Conservation (phyloP, 73 alveolate genomes). For the Uronychia binucleata region DNA sequence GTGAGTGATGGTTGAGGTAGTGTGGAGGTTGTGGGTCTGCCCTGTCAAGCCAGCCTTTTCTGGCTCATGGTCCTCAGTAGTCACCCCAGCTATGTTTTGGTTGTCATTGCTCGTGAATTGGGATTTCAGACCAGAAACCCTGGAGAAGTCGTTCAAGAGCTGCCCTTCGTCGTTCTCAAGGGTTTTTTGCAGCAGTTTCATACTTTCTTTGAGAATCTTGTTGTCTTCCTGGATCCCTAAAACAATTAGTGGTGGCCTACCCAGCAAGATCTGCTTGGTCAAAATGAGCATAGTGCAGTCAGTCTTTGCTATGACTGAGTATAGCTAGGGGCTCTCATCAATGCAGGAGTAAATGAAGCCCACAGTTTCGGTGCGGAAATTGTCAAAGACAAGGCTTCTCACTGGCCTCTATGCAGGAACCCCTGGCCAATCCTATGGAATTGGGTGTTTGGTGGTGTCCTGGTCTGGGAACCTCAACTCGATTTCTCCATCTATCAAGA, state of each 20-base stretch:
- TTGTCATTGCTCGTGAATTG: too few relatives aligned
- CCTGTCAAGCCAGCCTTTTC: too few relatives aligned
- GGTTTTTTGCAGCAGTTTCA: neutral
- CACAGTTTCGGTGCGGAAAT: neutral
- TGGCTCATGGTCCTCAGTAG: too few relatives aligned
- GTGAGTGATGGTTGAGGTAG: too few relatives aligned
- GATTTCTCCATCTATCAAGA: conserved; percentile 47
- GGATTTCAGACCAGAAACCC: too few relatives aligned
- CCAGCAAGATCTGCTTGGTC: neutral
- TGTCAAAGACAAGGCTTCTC: neutral
- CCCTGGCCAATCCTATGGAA: neutral
- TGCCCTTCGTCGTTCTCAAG: neutral
- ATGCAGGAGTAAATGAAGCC: neutral
- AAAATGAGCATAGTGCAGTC: neutral
- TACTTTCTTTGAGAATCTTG: neutral
- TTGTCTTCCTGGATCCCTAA: neutral
- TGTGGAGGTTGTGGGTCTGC: too few relatives aligned
- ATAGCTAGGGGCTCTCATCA: neutral
- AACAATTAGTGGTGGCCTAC: neutral
- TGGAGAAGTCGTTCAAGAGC: neutral
- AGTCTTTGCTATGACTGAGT: neutral
- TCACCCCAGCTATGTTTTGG: too few relatives aligned
- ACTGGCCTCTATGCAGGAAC: neutral
- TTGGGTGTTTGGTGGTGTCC: neutral
- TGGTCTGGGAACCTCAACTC: conserved; percentile 28